Evolutionary conservation across 1,284 basidiomycete genomes (phyloP).

Genomic region (Marasmius oreades): DNA sequence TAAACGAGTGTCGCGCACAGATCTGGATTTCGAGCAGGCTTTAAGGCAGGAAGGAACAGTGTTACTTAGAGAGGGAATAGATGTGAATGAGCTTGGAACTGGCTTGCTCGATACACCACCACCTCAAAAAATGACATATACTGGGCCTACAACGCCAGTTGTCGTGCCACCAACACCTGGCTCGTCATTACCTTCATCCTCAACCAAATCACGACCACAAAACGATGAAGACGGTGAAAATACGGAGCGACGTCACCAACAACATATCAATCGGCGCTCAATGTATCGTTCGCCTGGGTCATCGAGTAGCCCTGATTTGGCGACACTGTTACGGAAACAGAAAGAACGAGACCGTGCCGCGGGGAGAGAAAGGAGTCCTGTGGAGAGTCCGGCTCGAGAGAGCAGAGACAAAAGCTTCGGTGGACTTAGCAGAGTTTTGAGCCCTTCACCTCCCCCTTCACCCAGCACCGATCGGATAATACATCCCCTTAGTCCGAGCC

Average conservation of each 20-base stretch:
- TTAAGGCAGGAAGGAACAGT: conserved; percentile 63
- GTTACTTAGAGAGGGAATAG: conserved; percentile 60
- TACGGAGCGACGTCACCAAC: conserved; percentile 55
- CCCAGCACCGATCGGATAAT: not conserved
- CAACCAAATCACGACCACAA: conserved; percentile 13
- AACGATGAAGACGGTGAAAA: conserved; percentile 58
- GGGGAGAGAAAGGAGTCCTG: not conserved
- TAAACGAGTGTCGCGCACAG: conserved; percentile 58
- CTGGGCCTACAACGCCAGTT: conserved; percentile 43
- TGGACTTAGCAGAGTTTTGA: conserved; percentile 3
- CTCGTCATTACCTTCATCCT: conserved; percentile 30
- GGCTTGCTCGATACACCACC: conserved; percentile 31
- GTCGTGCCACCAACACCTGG: conserved; percentile 59
- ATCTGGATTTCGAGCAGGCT: conserved; percentile 77
- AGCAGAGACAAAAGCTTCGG: not conserved
- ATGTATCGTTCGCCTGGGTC: conserved; percentile 86
- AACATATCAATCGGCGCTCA: conserved; percentile 68
- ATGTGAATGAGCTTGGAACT: conserved; percentile 61
- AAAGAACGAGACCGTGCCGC: conserved; percentile 50
- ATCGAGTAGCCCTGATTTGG: conserved; percentile 84
- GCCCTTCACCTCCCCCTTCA: not conserved
- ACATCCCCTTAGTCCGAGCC: conserved; percentile 1
- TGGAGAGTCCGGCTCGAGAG: not conserved
- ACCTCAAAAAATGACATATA: conserved; percentile 24
- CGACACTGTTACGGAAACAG: conserved; percentile 77